These are phyloP conservation scores for Penicillium manginii DNA, from an alignment of 495 filamentous ascomycete species.

Conservation along the genomic window DNA sequence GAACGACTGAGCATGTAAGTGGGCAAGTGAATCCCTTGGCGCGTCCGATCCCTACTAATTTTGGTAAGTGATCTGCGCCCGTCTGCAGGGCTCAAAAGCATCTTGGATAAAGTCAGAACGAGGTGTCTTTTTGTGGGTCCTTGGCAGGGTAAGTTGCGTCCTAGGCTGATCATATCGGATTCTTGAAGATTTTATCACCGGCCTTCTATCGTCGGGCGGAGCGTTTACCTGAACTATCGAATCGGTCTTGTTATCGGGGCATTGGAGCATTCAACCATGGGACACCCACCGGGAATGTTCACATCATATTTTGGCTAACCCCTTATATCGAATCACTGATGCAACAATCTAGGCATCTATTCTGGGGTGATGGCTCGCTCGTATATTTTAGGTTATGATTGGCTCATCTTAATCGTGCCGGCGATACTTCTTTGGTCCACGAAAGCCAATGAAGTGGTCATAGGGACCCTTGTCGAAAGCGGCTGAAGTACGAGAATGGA, in stretches of 20 bases:
- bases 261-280: not conserved
- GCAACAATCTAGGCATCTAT: not conserved
- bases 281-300: not conserved
- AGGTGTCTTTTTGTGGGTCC: not conserved
- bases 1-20: conserved; percentile 1
- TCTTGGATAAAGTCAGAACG: conserved; percentile 1
- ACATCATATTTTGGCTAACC: not conserved
- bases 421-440: not conserved
- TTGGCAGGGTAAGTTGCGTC: not conserved
- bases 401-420: not conserved
- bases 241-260: no score
- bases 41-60: conserved; percentile 8
- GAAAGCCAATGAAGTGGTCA: not conserved
- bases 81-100: conserved; percentile 7
- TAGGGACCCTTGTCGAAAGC: not conserved
- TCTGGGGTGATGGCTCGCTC: not conserved
- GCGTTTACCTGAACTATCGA: no score
- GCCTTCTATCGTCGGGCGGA: no score
- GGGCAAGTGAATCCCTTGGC: not conserved
- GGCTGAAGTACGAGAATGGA: not conserved
- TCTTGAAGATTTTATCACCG: no score
- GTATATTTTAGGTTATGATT: not conserved
- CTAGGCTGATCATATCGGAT: not conserved
- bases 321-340: not conserved
- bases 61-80: conserved; percentile 6